Base-by-base conservation (phyloP, 805 yeast species). In the Millerozyma acaciae region DNA sequence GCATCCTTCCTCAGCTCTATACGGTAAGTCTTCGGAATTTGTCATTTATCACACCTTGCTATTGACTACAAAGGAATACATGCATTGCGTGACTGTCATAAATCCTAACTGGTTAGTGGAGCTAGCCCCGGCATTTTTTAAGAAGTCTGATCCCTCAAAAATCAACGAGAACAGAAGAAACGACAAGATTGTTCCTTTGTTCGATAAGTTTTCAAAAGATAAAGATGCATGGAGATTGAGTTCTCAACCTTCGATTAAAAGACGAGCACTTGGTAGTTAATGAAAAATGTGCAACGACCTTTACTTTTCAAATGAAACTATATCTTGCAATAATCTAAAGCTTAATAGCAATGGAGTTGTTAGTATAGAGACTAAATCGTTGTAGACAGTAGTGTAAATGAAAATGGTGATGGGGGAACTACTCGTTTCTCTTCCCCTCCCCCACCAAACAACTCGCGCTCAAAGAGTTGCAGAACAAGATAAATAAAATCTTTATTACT, bases 61-160 rank as follows among this genome's bases (percentile, higher is more conserved):
- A 19, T 68, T 87, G 43, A 90, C 98, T 0, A 75, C 84, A 10
- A 79, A 80, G 50, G 97, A 90, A 66, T 93, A 84, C 51, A 87
- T 90, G 96, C 84, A 93, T 35, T 87, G 87, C 46, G 80, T 83
- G 18, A 83, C 89, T 12, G 73, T 74, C n/a, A 76, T 93, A 21
- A 88, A 87, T 32, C 84, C 95, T 0, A 70, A 68, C 41, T 85
- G 96, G 96, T 62, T 90, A 20, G 60, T 76, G 29, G 75, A 81
- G 55, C 57, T 56, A 29, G 87, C 89, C 6, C 86, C 89, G 3
- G 77, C 75, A 27, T 87, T 80, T 56, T 90, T 82, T 68, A 76
- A 76, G 50, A 71, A 68, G 12, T 72, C 78, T 1, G 84, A 78
- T 47, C 68, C 73, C 2, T 55, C 63, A 33, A 64, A 58, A 42